Percentiles rank a stretch among this genome's conserved stretches.
Evolutionary conservation across 2,329 filamentous ascomycete species (phyloP).

Genomic region (Pezicula carpinea): DNA sequence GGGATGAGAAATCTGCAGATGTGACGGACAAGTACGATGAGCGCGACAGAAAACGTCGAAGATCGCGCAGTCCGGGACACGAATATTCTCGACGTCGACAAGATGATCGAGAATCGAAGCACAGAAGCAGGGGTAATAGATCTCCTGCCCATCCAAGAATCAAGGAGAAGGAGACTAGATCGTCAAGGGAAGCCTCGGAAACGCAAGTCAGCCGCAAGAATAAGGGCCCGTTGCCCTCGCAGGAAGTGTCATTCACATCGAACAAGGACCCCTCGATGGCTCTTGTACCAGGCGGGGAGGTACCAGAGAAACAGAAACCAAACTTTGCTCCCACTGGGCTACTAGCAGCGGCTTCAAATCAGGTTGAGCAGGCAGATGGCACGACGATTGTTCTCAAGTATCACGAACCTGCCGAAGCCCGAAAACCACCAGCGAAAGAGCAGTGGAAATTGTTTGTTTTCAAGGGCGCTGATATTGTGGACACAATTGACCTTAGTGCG

Average conservation of each 20-base stretch:
- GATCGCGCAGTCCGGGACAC: conserved; percentile 24
- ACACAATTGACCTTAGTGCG: conserved; percentile 70
- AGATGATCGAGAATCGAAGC: conserved; percentile 20
- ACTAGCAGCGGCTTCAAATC: conserved; percentile 83
- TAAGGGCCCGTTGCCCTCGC: conserved; percentile 52
- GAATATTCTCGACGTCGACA: conserved; percentile 15
- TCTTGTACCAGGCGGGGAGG: conserved; percentile 27
- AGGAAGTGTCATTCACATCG: conserved; percentile 54
- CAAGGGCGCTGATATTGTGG: conserved; percentile 74
- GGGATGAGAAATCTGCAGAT: no score
- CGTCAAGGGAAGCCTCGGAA: conserved; percentile 17
- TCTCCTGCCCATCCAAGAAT: conserved; percentile 19
- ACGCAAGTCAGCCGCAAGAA: conserved; percentile 20
- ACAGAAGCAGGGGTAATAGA: conserved; percentile 18
- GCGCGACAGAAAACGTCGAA: conserved; percentile 18
- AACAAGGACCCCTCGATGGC: conserved; percentile 36
- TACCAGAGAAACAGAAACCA: conserved; percentile 74
- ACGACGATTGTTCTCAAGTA: conserved; percentile 84
- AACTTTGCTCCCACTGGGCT: conserved; percentile 79
- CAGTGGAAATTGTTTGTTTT: conserved; percentile 91
- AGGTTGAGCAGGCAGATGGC: conserved; percentile 65
- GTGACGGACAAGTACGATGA: no score
- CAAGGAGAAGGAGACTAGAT: conserved; percentile 9
- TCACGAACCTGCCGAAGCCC: conserved; percentile 88
- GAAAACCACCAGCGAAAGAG: conserved; percentile 75